These are phyloP conservation scores for Ilex paraguariensis DNA, from an alignment of 305 asterid genomes.

Conservation along the genomic window DNA sequence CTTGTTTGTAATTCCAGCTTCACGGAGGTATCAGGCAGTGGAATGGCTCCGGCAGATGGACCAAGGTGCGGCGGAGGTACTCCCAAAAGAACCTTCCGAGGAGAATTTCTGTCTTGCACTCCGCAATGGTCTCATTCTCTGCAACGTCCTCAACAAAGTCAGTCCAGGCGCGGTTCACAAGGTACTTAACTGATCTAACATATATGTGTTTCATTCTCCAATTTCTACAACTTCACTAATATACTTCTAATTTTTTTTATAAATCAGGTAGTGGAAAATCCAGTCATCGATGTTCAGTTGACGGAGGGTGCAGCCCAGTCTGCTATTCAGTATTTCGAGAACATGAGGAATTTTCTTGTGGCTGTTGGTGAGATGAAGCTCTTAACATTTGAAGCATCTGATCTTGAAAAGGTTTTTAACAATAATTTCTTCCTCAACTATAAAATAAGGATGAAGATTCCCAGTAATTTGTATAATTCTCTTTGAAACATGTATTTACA, in stretches of 20 bases:
- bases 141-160: constrained; percentile 97
- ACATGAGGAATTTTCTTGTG: constrained; percentile 77
- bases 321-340: constrained; percentile 91
- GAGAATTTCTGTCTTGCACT: constrained; percentile 67
- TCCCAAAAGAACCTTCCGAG: constrained; percentile 68
- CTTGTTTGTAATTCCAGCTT: constrained; percentile 32
- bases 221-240: no score
- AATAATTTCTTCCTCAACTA: no score
- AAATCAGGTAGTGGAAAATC: constrained; percentile 78
- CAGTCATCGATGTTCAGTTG: constrained; percentile 63
- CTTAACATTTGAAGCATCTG: constrained; percentile 81
- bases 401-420: constrained; percentile 67
- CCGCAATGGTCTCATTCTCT: constrained; percentile 86
- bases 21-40: constrained; percentile 76
- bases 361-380: constrained; percentile 90
- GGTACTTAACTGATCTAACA: constrained; percentile 24
- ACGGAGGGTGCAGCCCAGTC: constrained; percentile 91
- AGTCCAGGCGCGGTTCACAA: constrained; percentile 87
- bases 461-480: no score
- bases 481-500: constrained; percentile 16
- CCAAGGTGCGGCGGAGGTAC: constrained; percentile 60
- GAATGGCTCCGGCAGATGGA: constrained; percentile 90
- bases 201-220: neutral
- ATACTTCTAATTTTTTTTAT: no score
- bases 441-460: no score